Percentiles rank a stretch among this genome's conserved stretches.
phyloP scores from a whole-genome alignment of 257 asterid species.

The Ilex asprella region DNA sequence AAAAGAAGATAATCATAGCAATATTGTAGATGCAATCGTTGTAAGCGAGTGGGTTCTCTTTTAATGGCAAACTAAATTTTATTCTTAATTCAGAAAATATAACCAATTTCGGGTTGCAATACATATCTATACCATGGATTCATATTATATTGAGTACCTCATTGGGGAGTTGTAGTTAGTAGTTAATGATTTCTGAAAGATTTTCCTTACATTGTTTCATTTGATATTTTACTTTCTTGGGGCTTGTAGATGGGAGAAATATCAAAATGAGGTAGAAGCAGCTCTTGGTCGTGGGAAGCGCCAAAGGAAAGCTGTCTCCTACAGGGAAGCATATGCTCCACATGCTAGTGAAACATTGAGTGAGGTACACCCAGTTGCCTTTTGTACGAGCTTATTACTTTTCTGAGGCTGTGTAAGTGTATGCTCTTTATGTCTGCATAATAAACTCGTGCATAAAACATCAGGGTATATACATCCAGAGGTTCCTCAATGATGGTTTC shows the following conservation, averaged over 20 bases:
- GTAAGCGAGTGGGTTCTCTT: too few relatives aligned
- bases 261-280: constrained; percentile 90
- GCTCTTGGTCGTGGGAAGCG: constrained; percentile 99
- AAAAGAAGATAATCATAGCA: too few relatives aligned
- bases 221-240: neutral
- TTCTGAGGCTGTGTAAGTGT: neutral
- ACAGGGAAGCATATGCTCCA: constrained; percentile 77
- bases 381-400: neutral
- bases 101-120: too few relatives aligned
- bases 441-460: too few relatives aligned
- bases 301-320: constrained; percentile 84
- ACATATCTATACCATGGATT: neutral
- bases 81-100: too few relatives aligned
- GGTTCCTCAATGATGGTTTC: too few relatives aligned
- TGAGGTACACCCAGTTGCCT: constrained; percentile 42
- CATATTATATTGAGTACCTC: neutral
- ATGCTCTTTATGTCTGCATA: neutral
- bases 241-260: constrained; percentile 77
- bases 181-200: neutral
- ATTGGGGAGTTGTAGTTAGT: neutral
- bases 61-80: too few relatives aligned
- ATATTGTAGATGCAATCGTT: too few relatives aligned
- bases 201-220: neutral
- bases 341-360: constrained; percentile 47
- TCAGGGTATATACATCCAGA: too few relatives aligned